These are phyloP conservation scores for Cordyceps farinosa DNA, from an alignment of 2,329 filamentous ascomycete species.

Conservation along the genomic window DNA sequence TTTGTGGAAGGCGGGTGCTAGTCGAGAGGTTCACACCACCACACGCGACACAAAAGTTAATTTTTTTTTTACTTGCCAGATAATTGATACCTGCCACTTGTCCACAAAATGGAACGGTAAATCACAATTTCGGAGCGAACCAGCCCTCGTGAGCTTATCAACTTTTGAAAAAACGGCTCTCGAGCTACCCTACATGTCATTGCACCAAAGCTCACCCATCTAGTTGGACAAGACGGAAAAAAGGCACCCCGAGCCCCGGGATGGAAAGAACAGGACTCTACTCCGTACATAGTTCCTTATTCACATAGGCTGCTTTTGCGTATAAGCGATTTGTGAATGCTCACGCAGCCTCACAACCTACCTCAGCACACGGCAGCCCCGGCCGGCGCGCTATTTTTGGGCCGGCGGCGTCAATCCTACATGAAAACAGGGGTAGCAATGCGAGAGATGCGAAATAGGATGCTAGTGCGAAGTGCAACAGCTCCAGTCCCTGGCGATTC, in stretches of 20 bases:
- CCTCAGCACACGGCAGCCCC: too few species aligned
- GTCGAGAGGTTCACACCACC: too few species aligned
- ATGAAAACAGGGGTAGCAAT: neutral
- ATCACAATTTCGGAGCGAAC: neutral
- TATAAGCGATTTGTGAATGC: too few species aligned
- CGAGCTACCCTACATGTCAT: neutral
- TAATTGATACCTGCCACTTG: neutral
- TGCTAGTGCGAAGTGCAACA: neutral
- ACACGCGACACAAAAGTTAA: too few species aligned
- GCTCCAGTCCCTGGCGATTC: neutral
- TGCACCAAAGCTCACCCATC: neutral
- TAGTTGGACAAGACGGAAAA: neutral
- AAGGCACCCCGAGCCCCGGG: too few species aligned
- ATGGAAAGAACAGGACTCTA: too few species aligned
- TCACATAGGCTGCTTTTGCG: too few species aligned
- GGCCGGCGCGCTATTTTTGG: too few species aligned
- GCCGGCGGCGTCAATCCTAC: neutral
- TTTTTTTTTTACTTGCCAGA: neutral
- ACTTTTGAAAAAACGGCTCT: neutral
- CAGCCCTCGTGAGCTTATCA: neutral
- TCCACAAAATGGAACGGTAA: neutral
- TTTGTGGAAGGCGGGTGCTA: too few species aligned
- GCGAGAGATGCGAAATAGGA: neutral
- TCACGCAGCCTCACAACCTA: too few species aligned
- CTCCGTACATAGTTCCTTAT: too few species aligned